Evolutionary conservation across 2,329 filamentous ascomycete genomes (phyloP).

Genomic region (Alternaria gansuensis): DNA sequence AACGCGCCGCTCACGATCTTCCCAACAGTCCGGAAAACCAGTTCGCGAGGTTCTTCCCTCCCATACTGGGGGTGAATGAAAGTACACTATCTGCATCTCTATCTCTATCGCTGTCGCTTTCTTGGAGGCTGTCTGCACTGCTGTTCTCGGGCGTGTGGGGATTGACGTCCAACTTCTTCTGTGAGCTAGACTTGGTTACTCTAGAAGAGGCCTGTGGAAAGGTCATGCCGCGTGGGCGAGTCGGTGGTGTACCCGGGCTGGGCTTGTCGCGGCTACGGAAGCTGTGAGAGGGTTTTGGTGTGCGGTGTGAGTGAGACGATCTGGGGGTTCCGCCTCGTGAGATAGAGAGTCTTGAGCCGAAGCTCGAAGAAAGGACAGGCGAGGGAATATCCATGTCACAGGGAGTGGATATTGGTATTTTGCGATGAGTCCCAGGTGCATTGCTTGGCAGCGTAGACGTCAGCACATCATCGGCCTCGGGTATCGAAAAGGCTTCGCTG

Average conservation of each 20-base stretch:
- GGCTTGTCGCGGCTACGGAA: conserved; percentile 22
- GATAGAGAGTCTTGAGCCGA: conserved; percentile 2
- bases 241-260: conserved; percentile 27
- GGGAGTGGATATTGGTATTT: conserved; percentile 7
- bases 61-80: conserved; percentile 38
- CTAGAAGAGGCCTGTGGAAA: conserved; percentile 9
- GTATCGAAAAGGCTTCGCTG: conserved; percentile 1
- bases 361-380: background rate
- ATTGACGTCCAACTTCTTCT: background rate
- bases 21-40: conserved; percentile 49
- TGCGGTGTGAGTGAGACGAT: conserved; percentile 1
- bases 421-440: background rate
- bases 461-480: background rate
- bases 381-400: background rate
- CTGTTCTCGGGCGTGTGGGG: conserved; percentile 3
- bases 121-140: background rate
- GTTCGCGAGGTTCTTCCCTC: conserved; percentile 42
- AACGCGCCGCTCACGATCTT: background rate
- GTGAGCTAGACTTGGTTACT: conserved; percentile 3
- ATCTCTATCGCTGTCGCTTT: conserved; percentile 13
- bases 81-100: conserved; percentile 32
- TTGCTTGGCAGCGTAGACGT: background rate
- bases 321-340: conserved; percentile 1
- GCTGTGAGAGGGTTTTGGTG: conserved; percentile 10
- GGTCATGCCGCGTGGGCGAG: conserved; percentile 33